Evolutionary conservation across 257 asterid species (phyloP).

Genomic region (Przewalskia tangutica): DNA sequence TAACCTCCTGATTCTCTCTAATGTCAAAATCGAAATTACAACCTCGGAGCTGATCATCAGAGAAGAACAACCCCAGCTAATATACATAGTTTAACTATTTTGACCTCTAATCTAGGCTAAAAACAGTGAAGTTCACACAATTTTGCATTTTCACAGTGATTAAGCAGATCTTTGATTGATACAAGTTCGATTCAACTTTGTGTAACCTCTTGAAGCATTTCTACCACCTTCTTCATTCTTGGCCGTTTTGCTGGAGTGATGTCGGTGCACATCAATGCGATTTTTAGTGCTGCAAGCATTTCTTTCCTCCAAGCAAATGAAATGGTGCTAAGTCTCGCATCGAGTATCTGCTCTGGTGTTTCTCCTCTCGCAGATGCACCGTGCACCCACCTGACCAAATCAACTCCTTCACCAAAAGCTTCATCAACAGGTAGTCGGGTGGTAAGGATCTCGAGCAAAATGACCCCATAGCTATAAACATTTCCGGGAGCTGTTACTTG

Average conservation of each 20-base stretch:
- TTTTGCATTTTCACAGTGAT: neutral
- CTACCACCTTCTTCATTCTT: constrained; percentile 82
- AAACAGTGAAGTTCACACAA: neutral
- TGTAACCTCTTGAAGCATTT: constrained; percentile 69
- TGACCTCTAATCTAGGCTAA: neutral
- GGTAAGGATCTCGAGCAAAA: constrained; percentile 88
- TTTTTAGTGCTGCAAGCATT: constrained; percentile 82
- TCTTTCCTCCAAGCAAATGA: constrained; percentile 92
- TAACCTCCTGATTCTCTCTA: neutral
- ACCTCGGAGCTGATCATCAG: neutral
- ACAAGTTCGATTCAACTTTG: constrained; percentile 18
- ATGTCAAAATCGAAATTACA: neutral
- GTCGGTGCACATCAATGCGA: constrained; percentile 84
- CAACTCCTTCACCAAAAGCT: constrained; percentile 91
- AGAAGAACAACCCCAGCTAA: neutral
- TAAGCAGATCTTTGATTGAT: constrained; percentile 1
- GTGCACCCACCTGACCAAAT: constrained; percentile 97
- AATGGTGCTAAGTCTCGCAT: constrained; percentile 72
- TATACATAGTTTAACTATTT: neutral
- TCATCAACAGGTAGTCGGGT: constrained; percentile 75
- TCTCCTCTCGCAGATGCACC: constrained; percentile 81
- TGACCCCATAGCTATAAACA: constrained; percentile 92
- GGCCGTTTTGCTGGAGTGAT: constrained; percentile 91
- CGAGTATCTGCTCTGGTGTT: constrained; percentile 98
- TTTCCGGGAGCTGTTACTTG: constrained; percentile 98